Percentiles rank a stretch among this genome's conserved stretches.
Evolutionary conservation across 106 monocot genomes (phyloP).

Genomic region (Narthecium ossifragum): DNA sequence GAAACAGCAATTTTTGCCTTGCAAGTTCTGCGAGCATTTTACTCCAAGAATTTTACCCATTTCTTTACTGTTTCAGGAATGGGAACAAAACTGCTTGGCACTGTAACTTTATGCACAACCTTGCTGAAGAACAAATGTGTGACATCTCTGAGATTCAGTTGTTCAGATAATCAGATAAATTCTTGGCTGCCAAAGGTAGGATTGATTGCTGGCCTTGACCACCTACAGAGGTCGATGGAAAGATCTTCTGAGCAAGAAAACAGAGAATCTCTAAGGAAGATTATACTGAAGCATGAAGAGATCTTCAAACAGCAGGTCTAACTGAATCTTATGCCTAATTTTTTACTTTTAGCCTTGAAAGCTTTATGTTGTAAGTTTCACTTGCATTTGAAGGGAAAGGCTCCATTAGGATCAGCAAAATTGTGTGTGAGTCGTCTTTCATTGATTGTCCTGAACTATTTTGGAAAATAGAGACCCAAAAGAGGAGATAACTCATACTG

Average conservation of each 20-base stretch:
- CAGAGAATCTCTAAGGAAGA: slow-evolving; percentile 2
- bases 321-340: background rate
- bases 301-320: slow-evolving; percentile 35
- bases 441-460: no score
- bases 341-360: no score
- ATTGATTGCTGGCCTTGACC: background rate
- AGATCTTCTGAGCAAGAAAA: background rate
- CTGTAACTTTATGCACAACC: slow-evolving; percentile 15
- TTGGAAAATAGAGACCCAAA: no score
- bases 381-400: no score
- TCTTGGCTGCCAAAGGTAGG: background rate
- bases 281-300: slow-evolving; percentile 14
- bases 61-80: slow-evolving; percentile 22
- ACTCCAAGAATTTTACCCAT: no score
- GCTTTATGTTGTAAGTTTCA: no score
- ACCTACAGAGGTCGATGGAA: slow-evolving; percentile 6
- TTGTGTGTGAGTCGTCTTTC: background rate
- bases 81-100: slow-evolving; percentile 22
- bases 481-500: no score
- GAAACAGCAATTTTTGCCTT: background rate
- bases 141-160: background rate
- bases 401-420: no score
- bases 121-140: background rate
- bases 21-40: no score
- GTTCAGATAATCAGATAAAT: background rate